These are phyloP conservation scores for Pleurotus eryngii DNA, from an alignment of 768 basidiomycete genomes.

Conservation along the genomic window DNA sequence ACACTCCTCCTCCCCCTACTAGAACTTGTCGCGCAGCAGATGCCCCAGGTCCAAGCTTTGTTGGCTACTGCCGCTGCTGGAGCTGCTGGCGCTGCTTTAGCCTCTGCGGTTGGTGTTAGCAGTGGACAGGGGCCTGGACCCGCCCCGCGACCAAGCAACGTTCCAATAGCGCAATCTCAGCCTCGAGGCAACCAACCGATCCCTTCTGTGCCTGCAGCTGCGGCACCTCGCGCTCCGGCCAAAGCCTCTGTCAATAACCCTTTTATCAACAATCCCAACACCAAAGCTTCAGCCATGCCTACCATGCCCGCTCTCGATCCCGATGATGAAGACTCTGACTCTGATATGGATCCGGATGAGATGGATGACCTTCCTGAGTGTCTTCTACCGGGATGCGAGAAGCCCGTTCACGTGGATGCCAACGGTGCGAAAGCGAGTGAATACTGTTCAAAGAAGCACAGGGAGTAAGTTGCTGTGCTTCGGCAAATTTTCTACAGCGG, in stretches of 20 bases:
- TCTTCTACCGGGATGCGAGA: conserved; percentile 54
- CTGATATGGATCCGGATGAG: background rate
- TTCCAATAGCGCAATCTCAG: background rate
- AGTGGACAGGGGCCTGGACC: background rate
- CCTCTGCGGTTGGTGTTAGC: conserved; percentile 8
- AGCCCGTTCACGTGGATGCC: conserved; percentile 53
- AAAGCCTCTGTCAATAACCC: conserved; percentile 26
- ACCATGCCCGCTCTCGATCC: conserved; percentile 1
- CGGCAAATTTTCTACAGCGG: conserved; percentile 8
- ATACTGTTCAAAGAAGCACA: conserved; percentile 59
- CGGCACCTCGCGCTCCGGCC: conserved; percentile 14
- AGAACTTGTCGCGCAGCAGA: conserved; percentile 46
- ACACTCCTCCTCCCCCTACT: background rate
- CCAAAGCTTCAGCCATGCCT: background rate
- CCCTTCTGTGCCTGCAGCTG: conserved; percentile 15
- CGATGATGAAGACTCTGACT: conserved; percentile 1
- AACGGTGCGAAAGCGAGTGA: conserved; percentile 47
- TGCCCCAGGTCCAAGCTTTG: conserved; percentile 43
- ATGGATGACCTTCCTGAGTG: conserved; percentile 39
- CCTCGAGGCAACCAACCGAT: conserved; percentile 6
- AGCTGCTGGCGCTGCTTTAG: conserved; percentile 6
- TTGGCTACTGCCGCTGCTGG: conserved; percentile 14
- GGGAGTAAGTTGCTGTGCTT: conserved; percentile 49
- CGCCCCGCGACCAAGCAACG: background rate
- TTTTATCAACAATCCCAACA: conserved; percentile 19